phyloP scores from a whole-genome alignment of 2,329 filamentous ascomycete species.

The Ascosphaera apis region DNA sequence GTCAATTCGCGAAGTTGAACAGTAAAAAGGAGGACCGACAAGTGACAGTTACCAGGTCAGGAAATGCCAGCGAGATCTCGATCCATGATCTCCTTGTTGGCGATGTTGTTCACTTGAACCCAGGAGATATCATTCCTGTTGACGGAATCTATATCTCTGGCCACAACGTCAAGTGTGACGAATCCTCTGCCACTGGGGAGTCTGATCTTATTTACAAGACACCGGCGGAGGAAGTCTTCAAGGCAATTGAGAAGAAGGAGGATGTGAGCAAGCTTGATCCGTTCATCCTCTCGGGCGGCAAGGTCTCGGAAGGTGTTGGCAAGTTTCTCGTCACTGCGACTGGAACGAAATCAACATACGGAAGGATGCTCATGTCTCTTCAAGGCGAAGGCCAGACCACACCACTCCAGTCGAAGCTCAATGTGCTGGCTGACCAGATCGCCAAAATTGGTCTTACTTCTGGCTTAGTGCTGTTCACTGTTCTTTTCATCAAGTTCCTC shows the following conservation, averaged over 20 bases:
- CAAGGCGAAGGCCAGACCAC: conserved; percentile 57
- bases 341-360: conserved; percentile 50
- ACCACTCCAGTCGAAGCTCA: conserved; percentile 55
- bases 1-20: conserved; percentile 59
- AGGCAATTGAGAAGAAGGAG: conserved; percentile 36
- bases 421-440: conserved; percentile 56
- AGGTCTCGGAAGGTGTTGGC: conserved; percentile 53
- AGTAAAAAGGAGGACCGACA: conserved; percentile 54
- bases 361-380: conserved; percentile 57
- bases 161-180: conserved; percentile 44
- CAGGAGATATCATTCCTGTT: conserved; percentile 48
- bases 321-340: conserved; percentile 54
- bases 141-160: conserved; percentile 49
- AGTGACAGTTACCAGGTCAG: conserved; percentile 56
- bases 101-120: conserved; percentile 49
- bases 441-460: conserved; percentile 51
- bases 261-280: conserved; percentile 45
- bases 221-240: conserved; percentile 38
- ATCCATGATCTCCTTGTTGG: conserved; percentile 51
- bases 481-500: conserved; percentile 57
- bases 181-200: conserved; percentile 56
- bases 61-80: conserved; percentile 43
- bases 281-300: conserved; percentile 60
- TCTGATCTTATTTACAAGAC: conserved; percentile 49
- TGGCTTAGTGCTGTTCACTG: conserved; percentile 52